Conservation (phyloP, 2,329 filamentous ascomycete species). For the Cladorrhinum sp. region DNA sequence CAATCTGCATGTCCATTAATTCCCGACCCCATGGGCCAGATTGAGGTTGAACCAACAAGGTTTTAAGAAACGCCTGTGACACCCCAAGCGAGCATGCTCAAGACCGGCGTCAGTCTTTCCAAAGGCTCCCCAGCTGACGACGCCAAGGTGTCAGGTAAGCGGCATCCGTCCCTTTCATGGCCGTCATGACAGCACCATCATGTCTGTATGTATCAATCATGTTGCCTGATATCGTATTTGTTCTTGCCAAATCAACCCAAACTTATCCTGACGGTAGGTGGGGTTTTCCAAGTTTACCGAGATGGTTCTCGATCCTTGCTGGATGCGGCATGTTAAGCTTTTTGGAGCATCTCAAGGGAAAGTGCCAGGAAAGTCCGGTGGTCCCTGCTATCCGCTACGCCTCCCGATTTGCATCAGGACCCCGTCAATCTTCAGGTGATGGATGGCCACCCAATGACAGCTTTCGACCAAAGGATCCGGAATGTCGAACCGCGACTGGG, state of each 20-base stretch:
- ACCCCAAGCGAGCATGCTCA: neutral
- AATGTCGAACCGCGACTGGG: constrained; percentile 17
- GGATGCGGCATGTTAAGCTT: neutral
- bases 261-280: neutral
- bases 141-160: neutral
- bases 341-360: neutral
- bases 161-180: neutral
- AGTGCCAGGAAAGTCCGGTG: too few species aligned
- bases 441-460: neutral
- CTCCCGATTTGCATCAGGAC: neutral
- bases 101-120: neutral
- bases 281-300: neutral
- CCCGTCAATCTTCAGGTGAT: neutral
- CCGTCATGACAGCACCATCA: too few species aligned
- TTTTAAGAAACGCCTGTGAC: neutral
- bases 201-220: neutral
- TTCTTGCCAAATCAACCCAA: neutral
- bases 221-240: neutral
- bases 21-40: neutral
- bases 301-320: neutral
- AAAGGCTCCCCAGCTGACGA: neutral
- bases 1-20: neutral
- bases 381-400: neutral
- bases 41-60: neutral
- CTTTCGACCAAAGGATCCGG: constrained; percentile 1